phyloP scores from a whole-genome alignment of 2,329 filamentous ascomycete genomes.

The Fusarium transvaalense region DNA sequence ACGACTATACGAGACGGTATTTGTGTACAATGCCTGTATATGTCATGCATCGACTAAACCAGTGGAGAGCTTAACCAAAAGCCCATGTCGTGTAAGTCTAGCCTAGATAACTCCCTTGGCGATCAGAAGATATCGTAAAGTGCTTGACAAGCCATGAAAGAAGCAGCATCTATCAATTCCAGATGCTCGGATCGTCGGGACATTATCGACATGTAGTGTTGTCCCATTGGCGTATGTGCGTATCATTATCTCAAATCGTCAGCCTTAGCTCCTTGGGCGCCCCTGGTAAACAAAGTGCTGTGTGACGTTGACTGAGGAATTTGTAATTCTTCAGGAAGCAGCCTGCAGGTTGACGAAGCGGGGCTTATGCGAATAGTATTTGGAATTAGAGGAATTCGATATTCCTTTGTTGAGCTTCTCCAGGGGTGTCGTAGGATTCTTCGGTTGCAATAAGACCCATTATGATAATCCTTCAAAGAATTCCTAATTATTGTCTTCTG shows the following conservation, averaged over 20 bases:
- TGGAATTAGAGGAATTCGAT: slow-evolving; percentile 34
- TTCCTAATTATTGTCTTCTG: not conserved
- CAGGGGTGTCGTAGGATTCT: not conserved
- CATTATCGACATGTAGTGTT: slow-evolving; percentile 1
- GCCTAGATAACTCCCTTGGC: not conserved
- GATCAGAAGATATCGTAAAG: not conserved
- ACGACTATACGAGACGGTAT: slow-evolving; percentile 11
- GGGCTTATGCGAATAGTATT: slow-evolving; percentile 29
- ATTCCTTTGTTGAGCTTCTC: slow-evolving; percentile 1
- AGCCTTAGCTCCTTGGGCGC: slow-evolving; percentile 43
- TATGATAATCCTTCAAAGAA: not conserved
- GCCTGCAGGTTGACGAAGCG: slow-evolving; percentile 33
- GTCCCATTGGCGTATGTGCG: slow-evolving; percentile 7
- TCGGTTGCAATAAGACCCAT: not conserved
- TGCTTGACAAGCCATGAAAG: slow-evolving; percentile 8
- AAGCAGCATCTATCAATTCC: not conserved
- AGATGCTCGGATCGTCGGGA: slow-evolving; percentile 25
- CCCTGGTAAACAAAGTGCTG: slow-evolving; percentile 17
- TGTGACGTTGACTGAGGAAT: slow-evolving; percentile 41
- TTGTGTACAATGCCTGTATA: slow-evolving; percentile 23
- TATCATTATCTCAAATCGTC: slow-evolving; percentile 32
- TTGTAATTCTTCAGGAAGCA: slow-evolving; percentile 28
- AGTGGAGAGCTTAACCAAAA: slow-evolving; percentile 1
- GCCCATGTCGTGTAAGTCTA: not conserved
- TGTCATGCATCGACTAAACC: not conserved